Conservation (phyloP, 331 rosid genomes). For the Acacia concinna region DNA sequence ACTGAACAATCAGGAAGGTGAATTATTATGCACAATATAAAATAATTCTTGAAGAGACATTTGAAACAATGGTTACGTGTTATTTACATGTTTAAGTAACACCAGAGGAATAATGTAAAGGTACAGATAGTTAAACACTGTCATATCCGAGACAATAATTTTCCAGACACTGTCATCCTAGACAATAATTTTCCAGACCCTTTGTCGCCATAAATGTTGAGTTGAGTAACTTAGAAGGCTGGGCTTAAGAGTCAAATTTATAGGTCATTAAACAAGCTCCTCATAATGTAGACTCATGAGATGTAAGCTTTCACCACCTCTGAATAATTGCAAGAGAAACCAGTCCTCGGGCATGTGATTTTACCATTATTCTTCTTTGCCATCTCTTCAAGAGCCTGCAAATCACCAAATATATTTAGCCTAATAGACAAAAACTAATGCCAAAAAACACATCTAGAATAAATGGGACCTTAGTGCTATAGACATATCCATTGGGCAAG, state of each 20-base stretch:
- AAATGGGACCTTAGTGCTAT: conserved; percentile 74
- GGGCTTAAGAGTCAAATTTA: not conserved
- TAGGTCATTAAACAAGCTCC: conserved; percentile 1
- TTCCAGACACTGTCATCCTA: conserved; percentile 26
- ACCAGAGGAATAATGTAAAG: conserved; percentile 18
- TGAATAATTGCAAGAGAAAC: conserved; percentile 50
- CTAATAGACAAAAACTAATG: not conserved
- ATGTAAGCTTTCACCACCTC: conserved; percentile 87
- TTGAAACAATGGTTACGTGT: not conserved
- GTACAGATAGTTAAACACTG: not conserved
- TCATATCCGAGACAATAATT: conserved; percentile 19
- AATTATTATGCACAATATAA: not conserved
- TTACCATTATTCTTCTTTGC: conserved; percentile 79
- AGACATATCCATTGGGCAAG: conserved; percentile 92
- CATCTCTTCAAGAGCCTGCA: conserved; percentile 96
- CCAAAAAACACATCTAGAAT: not conserved
- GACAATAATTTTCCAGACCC: conserved; percentile 27
- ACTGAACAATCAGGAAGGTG: not conserved
- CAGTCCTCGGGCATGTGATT: conserved; percentile 87
- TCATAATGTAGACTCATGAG: conserved; percentile 45
- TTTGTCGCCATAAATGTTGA: conserved; percentile 11
- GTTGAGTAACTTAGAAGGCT: conserved; percentile 18
- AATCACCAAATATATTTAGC: conserved; percentile 20
- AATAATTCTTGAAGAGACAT: not conserved
- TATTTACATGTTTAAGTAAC: conserved; percentile 40